A percentile compares a stretch with the other conserved stretches of the same genome.
Evolutionary conservation across 164 flowering plant genomes (phyloP).

Genomic region (Chloranthus sessilifolius): DNA sequence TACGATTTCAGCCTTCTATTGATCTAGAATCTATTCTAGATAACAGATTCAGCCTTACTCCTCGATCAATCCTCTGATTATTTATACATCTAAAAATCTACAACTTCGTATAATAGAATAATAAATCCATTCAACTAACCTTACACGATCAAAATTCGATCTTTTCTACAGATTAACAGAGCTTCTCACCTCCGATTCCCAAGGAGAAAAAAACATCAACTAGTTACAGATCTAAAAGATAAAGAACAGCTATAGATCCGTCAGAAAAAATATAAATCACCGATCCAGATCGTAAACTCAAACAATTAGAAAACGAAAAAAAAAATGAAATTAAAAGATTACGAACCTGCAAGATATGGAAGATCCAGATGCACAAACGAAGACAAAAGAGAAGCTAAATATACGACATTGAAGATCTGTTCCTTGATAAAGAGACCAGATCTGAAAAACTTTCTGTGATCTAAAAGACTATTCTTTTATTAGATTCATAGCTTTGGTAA

Average conservation of each 20-base stretch:
- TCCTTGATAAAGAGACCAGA: conserved; percentile 1
- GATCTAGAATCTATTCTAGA: too few relatives aligned
- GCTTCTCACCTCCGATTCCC: too few relatives aligned
- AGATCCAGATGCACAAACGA: conserved; percentile 1
- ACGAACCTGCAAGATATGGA: conserved; percentile 3
- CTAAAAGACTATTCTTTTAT: not conserved
- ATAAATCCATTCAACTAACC: too few relatives aligned
- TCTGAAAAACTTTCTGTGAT: conserved; percentile 7
- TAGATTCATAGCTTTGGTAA: conserved; percentile 8
- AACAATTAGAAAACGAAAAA: not conserved
- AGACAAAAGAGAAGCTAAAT: not conserved
- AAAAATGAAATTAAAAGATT: not conserved
- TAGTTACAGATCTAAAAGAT: conserved; percentile 6
- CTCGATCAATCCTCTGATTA: too few relatives aligned
- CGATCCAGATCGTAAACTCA: not conserved
- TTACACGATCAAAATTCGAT: too few relatives aligned
- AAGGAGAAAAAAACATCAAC: too few relatives aligned
- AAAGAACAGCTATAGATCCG: not conserved
- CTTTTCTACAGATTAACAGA: too few relatives aligned
- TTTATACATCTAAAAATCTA: too few relatives aligned
- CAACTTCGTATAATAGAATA: too few relatives aligned
- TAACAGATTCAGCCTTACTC: too few relatives aligned
- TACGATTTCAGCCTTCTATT: too few relatives aligned
- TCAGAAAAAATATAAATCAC: not conserved
- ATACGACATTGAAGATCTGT: not conserved